Percentiles rank a stretch among this genome's conserved stretches.
Conservation (phyloP, 148 eudicot species). For the Amaranthus palmeri region DNA sequence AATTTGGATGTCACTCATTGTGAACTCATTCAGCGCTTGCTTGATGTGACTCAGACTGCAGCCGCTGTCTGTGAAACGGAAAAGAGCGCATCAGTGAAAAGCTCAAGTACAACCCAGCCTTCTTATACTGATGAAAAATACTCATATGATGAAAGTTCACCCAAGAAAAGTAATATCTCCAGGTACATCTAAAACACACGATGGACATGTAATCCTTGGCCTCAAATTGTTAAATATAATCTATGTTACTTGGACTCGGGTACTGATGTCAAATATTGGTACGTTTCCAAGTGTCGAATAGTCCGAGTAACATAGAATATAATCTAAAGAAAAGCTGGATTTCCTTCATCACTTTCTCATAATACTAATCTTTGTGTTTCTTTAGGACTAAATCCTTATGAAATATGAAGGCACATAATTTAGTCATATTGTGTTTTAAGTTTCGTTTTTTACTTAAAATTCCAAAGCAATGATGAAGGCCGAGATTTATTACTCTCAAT, state of each 20-base stretch:
- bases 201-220: not conserved
- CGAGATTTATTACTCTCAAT: no score
- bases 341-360: not conserved
- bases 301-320: not conserved
- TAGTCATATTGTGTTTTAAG: not conserved
- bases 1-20: constrained; percentile 74
- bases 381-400: not conserved
- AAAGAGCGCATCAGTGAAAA: constrained; percentile 38
- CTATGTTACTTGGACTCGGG: no score
- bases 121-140: constrained; percentile 37
- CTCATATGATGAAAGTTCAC: constrained; percentile 33
- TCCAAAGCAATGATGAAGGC: no score
- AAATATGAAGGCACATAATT: not conserved
- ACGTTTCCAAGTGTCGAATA: no score
- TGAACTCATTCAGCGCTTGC: constrained; percentile 83
- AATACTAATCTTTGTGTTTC: not conserved
- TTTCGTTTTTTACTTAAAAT: not conserved
- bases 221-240: no score
- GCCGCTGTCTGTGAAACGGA: constrained; percentile 47
- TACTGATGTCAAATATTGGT: no score
- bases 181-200: constrained; percentile 32
- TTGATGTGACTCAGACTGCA: constrained; percentile 76
- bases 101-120: constrained; percentile 38
- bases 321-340: not conserved
- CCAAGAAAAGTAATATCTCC: constrained; percentile 41